Base-by-base conservation (phyloP, 805 yeast genomes). In the Schwanniomyces polymorphus region DNA sequence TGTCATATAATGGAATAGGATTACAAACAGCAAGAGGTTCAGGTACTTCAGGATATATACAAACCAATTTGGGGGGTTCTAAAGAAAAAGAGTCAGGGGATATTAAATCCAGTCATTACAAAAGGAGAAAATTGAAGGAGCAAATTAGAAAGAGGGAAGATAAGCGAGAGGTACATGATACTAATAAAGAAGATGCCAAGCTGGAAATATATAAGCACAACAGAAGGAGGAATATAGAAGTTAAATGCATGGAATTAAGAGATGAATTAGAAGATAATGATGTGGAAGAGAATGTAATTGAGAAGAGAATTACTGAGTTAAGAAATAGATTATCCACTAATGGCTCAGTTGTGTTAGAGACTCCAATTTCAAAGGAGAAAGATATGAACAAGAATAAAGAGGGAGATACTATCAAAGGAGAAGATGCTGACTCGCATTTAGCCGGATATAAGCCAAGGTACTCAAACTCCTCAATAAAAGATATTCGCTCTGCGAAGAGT, bases 41-140 rank as follows among this genome's bases (percentile, higher is more conserved):
- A 0, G 83, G 85, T 0, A 83, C 88, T 0, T 81, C 85, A 21
- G 88, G 88, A 0, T 72, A 74, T 53, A 75, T 83, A 2, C 85
- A 82, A 54, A 69, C 72, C 50, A 82, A 72, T 52, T 57, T 62
- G 1, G 60, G 75, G 0, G 52, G 59, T 14, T 28, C 53, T 4
- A 55, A 60, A 25, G 57, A 53, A 33, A 50, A 27, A 43, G 49
- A 25, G 48, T 49, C 58, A 12, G 60, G 53, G 21, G 60, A 57
- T 27, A 53, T 61, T 4, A 59, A 67, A 3, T 65, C 66, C 2
- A 73, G 76, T 7, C 72, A 67, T 23, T 76, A 60, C 53, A 55
- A 66, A 33, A 60, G 64, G 39, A 65, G 83, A 38, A 65, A 72
- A 49, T 27, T 45, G 29, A 60, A 52, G 38, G 58, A 50, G 14